phyloP scores from a whole-genome alignment of 2,329 filamentous ascomycete species.

The Elsinoe fawcettii region DNA sequence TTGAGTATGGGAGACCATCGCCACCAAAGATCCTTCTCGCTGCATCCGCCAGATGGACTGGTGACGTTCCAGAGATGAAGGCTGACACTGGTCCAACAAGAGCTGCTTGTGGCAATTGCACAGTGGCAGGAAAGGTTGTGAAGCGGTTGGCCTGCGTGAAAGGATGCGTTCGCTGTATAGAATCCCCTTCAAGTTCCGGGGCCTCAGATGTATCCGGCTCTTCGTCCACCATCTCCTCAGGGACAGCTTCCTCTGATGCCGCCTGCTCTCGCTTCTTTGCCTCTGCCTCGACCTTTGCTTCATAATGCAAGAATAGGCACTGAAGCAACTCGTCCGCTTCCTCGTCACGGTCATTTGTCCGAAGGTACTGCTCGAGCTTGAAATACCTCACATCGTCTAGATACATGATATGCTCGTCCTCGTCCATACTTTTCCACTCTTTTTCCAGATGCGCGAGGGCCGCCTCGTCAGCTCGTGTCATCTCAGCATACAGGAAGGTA shows the following conservation, averaged over 20 bases:
- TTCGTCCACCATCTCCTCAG: slow-evolving; percentile 23
- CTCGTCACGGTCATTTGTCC: background rate
- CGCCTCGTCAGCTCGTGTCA: slow-evolving; percentile 11
- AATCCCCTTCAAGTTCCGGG: slow-evolving; percentile 12
- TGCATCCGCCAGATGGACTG: slow-evolving; percentile 65
- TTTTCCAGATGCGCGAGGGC: slow-evolving; percentile 15
- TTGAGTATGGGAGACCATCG: slow-evolving; percentile 64
- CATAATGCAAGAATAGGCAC: slow-evolving; percentile 12
- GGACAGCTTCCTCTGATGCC: slow-evolving; percentile 16
- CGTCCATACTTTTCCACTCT: slow-evolving; percentile 16
- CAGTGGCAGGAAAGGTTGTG: slow-evolving; percentile 62
- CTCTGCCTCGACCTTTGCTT: slow-evolving; percentile 25
- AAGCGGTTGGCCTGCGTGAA: slow-evolving; percentile 68
- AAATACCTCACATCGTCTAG: slow-evolving; percentile 14
- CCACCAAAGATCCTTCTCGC: slow-evolving; percentile 74
- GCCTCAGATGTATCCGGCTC: slow-evolving; percentile 18
- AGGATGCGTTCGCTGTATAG: slow-evolving; percentile 57
- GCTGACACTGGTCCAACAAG: slow-evolving; percentile 63
- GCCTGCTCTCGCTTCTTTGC: slow-evolving; percentile 23
- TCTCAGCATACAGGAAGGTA: slow-evolving; percentile 7
- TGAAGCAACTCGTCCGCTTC: slow-evolving; percentile 13
- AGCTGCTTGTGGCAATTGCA: slow-evolving; percentile 63
- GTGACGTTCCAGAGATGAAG: slow-evolving; percentile 55
- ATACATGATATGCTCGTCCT: slow-evolving; percentile 13
- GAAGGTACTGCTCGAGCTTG: slow-evolving; percentile 14